These are phyloP conservation scores for Betula pendula DNA, from an alignment of 306 rosid species.

Conservation along the genomic window DNA sequence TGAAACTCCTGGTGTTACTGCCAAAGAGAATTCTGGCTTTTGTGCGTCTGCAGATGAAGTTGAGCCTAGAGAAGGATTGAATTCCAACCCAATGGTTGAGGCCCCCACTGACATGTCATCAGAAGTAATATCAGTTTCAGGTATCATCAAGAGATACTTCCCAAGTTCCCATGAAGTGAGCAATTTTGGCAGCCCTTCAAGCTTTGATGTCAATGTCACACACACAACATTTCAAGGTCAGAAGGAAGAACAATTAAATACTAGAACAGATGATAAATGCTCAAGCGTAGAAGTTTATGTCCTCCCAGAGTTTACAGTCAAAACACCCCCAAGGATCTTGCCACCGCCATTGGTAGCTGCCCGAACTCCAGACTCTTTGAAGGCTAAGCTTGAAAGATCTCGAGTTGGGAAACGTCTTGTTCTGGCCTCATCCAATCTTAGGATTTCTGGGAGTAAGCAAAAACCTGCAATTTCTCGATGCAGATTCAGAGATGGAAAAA, in stretches of 20 bases:
- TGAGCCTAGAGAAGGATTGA: constrained; percentile 30
- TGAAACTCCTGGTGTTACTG: constrained; percentile 8
- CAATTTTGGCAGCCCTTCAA: constrained; percentile 39
- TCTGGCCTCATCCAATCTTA: constrained; percentile 56
- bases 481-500: constrained; percentile 38
- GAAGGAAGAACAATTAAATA: constrained; percentile 34
- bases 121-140: constrained; percentile 62
- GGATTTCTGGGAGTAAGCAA: constrained; percentile 40
- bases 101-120: constrained; percentile 49
- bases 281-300: constrained; percentile 12
- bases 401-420: constrained; percentile 57
- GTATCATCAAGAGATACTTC: constrained; percentile 62
- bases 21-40: constrained; percentile 11
- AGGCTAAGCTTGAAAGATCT: constrained; percentile 29
- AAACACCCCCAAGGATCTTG: constrained; percentile 37
- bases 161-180: constrained; percentile 29
- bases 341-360: constrained; percentile 28
- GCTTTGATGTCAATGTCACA: constrained; percentile 41
- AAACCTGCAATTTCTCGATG: constrained; percentile 39
- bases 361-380: constrained; percentile 24
- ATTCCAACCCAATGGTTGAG: constrained; percentile 32
- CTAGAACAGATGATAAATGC: constrained; percentile 1
- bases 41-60: constrained; percentile 29
- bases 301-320: constrained; percentile 30
- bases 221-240: constrained; percentile 38